phyloP scores from a whole-genome alignment of 805 yeast genomes.

The Cyberlindnera maritima region DNA sequence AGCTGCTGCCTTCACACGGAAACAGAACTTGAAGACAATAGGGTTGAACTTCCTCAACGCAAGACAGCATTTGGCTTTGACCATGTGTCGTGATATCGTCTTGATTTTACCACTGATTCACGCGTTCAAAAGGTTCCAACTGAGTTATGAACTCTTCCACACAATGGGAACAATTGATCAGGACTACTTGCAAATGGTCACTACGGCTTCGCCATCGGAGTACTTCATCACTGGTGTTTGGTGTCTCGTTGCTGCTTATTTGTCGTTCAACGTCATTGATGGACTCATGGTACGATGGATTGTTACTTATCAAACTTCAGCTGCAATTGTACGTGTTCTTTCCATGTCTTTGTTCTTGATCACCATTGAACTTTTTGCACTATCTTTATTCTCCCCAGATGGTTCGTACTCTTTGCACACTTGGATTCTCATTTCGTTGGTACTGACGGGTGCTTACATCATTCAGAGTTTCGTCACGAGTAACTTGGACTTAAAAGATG shows the following conservation, averaged over 20 bases:
- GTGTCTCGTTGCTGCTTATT: conserved; percentile 86
- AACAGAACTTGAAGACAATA: conserved; percentile 44
- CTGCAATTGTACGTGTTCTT: conserved; percentile 83
- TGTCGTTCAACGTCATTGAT: conserved; percentile 80
- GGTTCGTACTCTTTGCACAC: conserved; percentile 76
- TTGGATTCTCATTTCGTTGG: conserved; percentile 89
- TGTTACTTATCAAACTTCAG: conserved; percentile 82
- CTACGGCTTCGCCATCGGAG: conserved; percentile 71
- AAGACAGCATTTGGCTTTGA: conserved; percentile 70
- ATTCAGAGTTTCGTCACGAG: conserved; percentile 87
- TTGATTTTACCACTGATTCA: conserved; percentile 65
- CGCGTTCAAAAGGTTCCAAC: conserved; percentile 39
- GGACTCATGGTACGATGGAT: conserved; percentile 94
- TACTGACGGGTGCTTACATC: conserved; percentile 75
- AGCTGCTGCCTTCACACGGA: conserved; percentile 13
- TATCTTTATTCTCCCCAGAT: conserved; percentile 67
- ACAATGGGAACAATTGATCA: neutral
- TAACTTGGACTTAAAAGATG: conserved; percentile 48
- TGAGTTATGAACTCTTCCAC: conserved; percentile 11
- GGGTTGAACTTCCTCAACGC: conserved; percentile 74
- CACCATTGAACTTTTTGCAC: conserved; percentile 64
- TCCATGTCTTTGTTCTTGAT: conserved; percentile 76
- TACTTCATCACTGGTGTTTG: conserved; percentile 83
- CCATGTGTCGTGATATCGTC: conserved; percentile 77
- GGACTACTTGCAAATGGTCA: conserved; percentile 28